These are phyloP conservation scores for Spinellus fusiger DNA, from an alignment of 192 early-diverging fungal species.

Conservation along the genomic window DNA sequence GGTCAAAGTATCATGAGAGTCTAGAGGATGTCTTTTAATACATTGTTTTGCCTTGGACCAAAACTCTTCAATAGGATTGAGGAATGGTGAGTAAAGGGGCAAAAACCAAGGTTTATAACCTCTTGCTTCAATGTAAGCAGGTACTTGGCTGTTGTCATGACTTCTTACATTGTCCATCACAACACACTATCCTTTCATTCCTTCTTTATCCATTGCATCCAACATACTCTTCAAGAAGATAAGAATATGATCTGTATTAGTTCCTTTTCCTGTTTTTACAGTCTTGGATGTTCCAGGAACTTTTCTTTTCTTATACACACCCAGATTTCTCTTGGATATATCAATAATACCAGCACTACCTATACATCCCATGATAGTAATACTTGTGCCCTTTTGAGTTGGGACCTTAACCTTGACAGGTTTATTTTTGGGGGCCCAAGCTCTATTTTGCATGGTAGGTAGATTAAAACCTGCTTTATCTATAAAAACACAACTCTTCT, in stretches of 20 bases:
- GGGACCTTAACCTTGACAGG: conserved; percentile 10
- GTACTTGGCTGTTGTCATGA: background rate
- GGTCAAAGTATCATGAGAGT: too few species aligned
- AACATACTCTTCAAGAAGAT: background rate
- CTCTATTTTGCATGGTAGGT: conserved; percentile 11
- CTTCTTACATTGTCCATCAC: conserved; percentile 8
- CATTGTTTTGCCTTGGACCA: background rate
- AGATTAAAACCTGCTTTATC: conserved; percentile 29
- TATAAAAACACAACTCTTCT: conserved; percentile 14
- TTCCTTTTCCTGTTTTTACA: conserved; percentile 3
- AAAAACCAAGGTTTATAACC: conserved; percentile 7
- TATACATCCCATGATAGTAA: conserved; percentile 7
- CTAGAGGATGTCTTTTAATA: conserved; percentile 3
- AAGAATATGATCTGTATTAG: too few species aligned
- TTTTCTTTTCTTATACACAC: conserved; percentile 15
- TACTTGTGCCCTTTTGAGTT: background rate
- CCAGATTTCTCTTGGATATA: conserved; percentile 8
- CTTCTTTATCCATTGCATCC: conserved; percentile 3
- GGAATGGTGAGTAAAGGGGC: background rate
- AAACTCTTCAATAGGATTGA: conserved; percentile 25
- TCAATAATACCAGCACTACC: background rate
- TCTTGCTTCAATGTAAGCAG: background rate
- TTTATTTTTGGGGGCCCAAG: conserved; percentile 1
- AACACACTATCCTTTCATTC: conserved; percentile 8
- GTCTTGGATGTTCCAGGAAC: conserved; percentile 6